These are phyloP conservation scores for Leucocoprinus birnbaumii DNA, from an alignment of 768 basidiomycete species.

Conservation along the genomic window DNA sequence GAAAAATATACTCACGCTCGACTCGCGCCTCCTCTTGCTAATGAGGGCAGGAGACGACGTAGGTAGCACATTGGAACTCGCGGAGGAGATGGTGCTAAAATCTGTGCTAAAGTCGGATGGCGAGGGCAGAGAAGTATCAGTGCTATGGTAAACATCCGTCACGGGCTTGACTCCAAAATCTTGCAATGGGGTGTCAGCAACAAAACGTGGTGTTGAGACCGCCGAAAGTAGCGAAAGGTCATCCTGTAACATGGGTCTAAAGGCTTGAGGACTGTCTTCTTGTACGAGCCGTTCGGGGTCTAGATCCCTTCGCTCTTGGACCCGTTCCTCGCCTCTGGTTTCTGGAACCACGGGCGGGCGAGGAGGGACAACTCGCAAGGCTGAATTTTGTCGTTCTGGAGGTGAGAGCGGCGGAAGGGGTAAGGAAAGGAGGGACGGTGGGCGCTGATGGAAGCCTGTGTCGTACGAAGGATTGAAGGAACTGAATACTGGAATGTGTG, in stretches of 20 bases:
- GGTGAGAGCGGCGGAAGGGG: neutral
- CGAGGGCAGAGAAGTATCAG: conserved; percentile 2
- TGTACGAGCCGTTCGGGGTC: neutral
- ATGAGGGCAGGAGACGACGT: neutral
- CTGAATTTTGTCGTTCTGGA: neutral
- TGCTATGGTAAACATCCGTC: neutral
- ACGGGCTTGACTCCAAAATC: conserved; percentile 7
- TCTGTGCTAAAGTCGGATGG: conserved; percentile 12
- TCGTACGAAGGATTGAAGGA: conserved; percentile 1
- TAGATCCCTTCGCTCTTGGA: neutral
- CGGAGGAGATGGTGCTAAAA: conserved; percentile 9
- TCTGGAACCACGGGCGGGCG: neutral
- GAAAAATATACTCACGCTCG: neutral
- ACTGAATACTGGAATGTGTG: neutral
- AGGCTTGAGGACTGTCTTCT: neutral
- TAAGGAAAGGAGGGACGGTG: conserved; percentile 4
- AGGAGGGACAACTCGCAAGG: neutral
- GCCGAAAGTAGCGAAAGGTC: conserved; percentile 1
- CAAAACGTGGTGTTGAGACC: conserved; percentile 7
- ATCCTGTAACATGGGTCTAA: neutral
- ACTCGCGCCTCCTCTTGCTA: neutral
- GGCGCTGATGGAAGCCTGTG: neutral
- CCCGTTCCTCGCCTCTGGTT: neutral
- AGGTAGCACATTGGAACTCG: conserved; percentile 3
- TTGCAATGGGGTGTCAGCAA: neutral